These are phyloP conservation scores for Euphorbia pulcherrima DNA, from an alignment of 345 rosid genomes.

Conservation along the genomic window DNA sequence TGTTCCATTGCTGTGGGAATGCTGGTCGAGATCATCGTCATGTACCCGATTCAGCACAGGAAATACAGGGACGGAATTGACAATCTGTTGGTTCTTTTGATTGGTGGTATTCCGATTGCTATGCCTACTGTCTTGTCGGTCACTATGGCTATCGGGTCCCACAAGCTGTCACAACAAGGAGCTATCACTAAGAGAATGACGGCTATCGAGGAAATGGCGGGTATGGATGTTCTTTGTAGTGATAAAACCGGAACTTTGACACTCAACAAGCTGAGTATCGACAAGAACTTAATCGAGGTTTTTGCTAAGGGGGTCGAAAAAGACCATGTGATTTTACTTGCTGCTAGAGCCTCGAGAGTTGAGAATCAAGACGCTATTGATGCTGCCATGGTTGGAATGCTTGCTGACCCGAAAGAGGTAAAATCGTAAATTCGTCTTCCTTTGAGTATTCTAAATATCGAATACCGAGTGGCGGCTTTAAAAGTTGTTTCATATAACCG, in stretches of 20 bases:
- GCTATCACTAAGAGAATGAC: constrained; percentile 33
- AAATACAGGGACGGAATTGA: constrained; percentile 29
- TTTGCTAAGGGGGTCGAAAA: constrained; percentile 26
- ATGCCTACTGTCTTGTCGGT: constrained; percentile 32
- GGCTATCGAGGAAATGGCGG: constrained; percentile 32
- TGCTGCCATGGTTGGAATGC: constrained; percentile 35
- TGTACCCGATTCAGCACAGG: constrained; percentile 33
- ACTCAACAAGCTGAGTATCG: constrained; percentile 27
- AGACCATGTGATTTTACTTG: constrained; percentile 24
- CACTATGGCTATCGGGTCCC: constrained; percentile 34
- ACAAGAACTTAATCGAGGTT: constrained; percentile 27
- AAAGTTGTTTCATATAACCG: neutral
- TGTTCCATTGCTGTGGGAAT: constrained; percentile 30
- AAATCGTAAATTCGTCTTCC: constrained; percentile 9
- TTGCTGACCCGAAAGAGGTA: constrained; percentile 34
- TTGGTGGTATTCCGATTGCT: constrained; percentile 32
- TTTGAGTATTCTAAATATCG: constrained; percentile 4
- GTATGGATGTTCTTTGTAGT: constrained; percentile 35
- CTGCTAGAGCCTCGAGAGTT: constrained; percentile 33
- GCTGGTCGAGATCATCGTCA: constrained; percentile 24
- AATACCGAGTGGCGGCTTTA: constrained; percentile 13
- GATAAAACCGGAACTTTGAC: constrained; percentile 31
- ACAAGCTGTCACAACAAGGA: constrained; percentile 27
- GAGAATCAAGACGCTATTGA: constrained; percentile 37
- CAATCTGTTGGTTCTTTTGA: constrained; percentile 31